Base-by-base conservation (phyloP, 805 yeast genomes). In the Blastobotrys chiropterorum region DNA sequence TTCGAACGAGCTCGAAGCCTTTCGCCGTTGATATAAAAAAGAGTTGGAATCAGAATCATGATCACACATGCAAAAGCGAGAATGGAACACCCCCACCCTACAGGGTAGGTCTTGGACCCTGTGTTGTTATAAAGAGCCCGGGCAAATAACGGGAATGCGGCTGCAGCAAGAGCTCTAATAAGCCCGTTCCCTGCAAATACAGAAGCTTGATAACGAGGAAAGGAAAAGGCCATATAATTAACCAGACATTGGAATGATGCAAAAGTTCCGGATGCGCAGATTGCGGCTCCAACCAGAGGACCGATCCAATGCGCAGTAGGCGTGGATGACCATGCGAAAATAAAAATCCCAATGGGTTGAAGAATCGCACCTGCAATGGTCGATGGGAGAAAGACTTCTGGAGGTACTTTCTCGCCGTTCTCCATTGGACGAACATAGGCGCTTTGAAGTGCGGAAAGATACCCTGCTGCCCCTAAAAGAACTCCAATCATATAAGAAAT, bases 131-230 rank as follows among this genome's bases (percentile, higher is more conserved):
- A 83, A 77, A 83, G 74, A 26, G 77, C 75, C 26, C 70, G 61
- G 3, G 84, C 84, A 64, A 83, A 82, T 48, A 83, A 67, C 46
- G 83, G 83, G 68, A 79, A 79, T 2, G 72, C 75, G 50, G 77
- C 77, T 0, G 81, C 83, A 57, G 76, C 68, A 0, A 66, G 67
- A 2, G 77, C 68, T 54, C 83, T 72, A 56, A 72, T 71, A 31
- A 79, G 66, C 42, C 70, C 75, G 57, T 78, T 79, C 41, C 79
- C 77, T 2, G 83, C 82, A 63, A 76, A 78, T 1, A 76, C 81
- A 0, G 82, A 77, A 2, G 82, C 82, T 55, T 76, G 57, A 60
- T 71, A 76, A 50, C 74, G 65, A 44, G 72, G 74, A 61, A 75
- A 80, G 5, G 78, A 70, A 53, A 69, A 65, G 1, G 76, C 76